Evolutionary conservation across 352 stramenopile genomes (phyloP).

Genomic region (Phytophthora rubi): DNA sequence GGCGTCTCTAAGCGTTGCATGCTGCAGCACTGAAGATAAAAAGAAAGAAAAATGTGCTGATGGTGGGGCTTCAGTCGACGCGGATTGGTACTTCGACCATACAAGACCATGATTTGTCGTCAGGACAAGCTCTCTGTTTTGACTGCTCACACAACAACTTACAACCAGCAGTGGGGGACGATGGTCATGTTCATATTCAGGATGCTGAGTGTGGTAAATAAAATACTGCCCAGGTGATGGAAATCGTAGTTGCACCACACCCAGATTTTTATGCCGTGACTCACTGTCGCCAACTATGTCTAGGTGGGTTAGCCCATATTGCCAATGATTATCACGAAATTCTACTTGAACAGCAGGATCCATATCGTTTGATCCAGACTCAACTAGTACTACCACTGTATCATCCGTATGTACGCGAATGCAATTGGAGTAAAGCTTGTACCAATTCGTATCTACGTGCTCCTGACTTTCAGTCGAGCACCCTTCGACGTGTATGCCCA

Average conservation of each 20-base stretch:
- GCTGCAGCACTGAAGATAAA: conserved; percentile 26
- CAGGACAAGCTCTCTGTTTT: conserved; percentile 18
- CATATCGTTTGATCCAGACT: conserved; percentile 15
- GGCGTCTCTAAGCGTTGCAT: conserved; percentile 12
- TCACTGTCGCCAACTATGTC: conserved; percentile 5
- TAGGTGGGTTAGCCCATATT: conserved; percentile 23
- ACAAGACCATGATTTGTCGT: conserved; percentile 13
- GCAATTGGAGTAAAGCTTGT: conserved; percentile 20
- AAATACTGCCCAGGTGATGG: conserved; percentile 24
- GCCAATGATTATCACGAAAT: conserved; percentile 16
- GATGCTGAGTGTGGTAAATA: conserved; percentile 15
- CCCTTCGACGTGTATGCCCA: conserved; percentile 25
- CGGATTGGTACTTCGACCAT: conserved; percentile 25
- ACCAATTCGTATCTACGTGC: conserved; percentile 19
- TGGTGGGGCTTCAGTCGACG: conserved; percentile 2
- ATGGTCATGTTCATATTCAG: conserved; percentile 2
- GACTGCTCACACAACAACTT: conserved; percentile 18
- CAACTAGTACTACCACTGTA: conserved; percentile 18
- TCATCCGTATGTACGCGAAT: conserved; percentile 26
- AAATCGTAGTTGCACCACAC: conserved; percentile 22
- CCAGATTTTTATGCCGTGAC: conserved; percentile 4
- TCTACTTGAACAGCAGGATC: conserved; percentile 27
- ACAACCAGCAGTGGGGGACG: conserved; percentile 13
- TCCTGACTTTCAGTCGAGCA: conserved; percentile 11
- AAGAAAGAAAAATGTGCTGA: conserved; percentile 32